Base-by-base conservation (phyloP, 495 filamentous ascomycete species). In the Parathielavia appendiculata region DNA sequence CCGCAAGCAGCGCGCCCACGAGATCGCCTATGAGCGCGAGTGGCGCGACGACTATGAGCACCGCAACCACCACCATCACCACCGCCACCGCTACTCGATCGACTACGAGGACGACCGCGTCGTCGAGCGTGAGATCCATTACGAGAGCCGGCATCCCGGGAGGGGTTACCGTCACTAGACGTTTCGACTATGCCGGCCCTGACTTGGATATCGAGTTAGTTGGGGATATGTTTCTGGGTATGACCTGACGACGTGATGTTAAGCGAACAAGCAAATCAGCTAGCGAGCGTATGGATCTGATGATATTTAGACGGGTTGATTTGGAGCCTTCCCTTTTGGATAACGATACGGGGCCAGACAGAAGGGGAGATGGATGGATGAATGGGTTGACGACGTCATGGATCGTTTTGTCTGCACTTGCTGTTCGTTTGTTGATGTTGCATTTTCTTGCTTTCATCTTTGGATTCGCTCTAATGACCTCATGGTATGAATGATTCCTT, bases 1-100 rank as follows among this genome's bases (percentile, higher is more conserved):
- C 39, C 88, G 92, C 63, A 85, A 81, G 63, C 82, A 88, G 51
- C 84, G 91, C 44, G 85, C 90, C 62, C 83, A 83, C 51, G 88
- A 96, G 67, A 87, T 95, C 60, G 81, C 95, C 59, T 91, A 81
- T 60, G 89, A 96, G 74, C 80, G 90, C 47, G 82, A 84, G 57
- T 78, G 57, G 66, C 73, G 67, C 65, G 73, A 79, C 59, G 79
- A 91, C 49, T 91, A 79, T 56, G 88, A 96, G 69, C 51, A 66
- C 43, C 69, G 70, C 56, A 51, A 63, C 53, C 49, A 61, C 53
- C 54, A 70, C 56, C 46, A 58, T 34, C 67, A 70, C 40, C 65
- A 70, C 54, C 68, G 66, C 36, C 69, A 68, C 54, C 69, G 65
- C 40, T 50, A 60, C 45, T 61, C 62, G 41, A 66, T 66, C 60